Evolutionary conservation across 306 rosid species (phyloP), one percentile per base, ranked within the genome.

Genomic region (Inga leiocalycina): DNA sequence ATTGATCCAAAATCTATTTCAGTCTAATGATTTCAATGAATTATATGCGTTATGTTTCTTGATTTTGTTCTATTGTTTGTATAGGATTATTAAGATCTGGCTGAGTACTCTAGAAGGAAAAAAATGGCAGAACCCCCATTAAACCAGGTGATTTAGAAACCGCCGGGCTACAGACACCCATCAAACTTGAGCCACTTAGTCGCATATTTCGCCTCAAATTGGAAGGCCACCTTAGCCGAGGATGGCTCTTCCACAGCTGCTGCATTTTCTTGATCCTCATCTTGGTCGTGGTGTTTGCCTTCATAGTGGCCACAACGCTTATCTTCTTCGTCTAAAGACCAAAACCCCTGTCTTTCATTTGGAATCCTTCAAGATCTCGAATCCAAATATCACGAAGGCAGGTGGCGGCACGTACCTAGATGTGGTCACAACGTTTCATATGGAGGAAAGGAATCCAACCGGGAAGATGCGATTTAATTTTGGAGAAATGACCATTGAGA

Each of bases 311-410:
- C 64, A 81, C 77, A 19, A 91, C 85, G 4, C 15, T 92, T 56
- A 81, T 89, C 84, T 93, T 81, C 94, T 73, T 90, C 75, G 6
- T 87, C 73, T 93, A 79, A 77, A 74, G 87, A 3, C 98, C 98
- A 1, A 71, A 81, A n/a, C 80, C 89, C 98, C 98, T 0, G 74
- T 59, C 10, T 87, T 93, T 79, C 87, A 82, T 54, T 80, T 95
- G 5, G 81, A 56, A 56, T 90, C 95, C 0, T 90, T 90, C 78
- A 88, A 87, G 67, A 43, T 91, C 32, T 78, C 90, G 1, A 78
- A 22, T 0, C 79, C 89, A 17, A 91, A 90, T 75, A 79, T 91
- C 43, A 82, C 88, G 2, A 48, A 32, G 14, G 82, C 46, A 32
- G 0, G 39, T 11, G 88, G 86, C 62, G 91, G 82, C 17, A 46